phyloP scores from a whole-genome alignment of 176 grass and related monocot genomes.

The Raddia distichophylla region DNA sequence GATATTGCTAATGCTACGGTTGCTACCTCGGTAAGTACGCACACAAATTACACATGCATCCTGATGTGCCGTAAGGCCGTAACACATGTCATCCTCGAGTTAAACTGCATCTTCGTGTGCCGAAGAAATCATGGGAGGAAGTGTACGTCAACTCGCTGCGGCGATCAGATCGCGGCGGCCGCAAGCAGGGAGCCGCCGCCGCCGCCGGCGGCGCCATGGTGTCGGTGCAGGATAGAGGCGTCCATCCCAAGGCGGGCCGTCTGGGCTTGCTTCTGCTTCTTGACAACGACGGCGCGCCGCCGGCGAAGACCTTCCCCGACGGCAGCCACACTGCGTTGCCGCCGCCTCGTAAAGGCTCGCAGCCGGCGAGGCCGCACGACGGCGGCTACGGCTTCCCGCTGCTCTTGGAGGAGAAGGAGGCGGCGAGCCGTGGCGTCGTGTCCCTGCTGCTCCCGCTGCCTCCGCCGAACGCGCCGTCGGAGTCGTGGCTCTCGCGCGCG shows the following conservation, averaged over 20 bases:
- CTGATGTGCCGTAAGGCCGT: not conserved
- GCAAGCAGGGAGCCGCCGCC: not conserved
- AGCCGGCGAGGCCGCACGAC: not conserved
- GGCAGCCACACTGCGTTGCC: not conserved
- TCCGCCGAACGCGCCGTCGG: constrained; percentile 71
- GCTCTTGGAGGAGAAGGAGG: constrained; percentile 26
- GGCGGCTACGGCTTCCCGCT: constrained; percentile 28
- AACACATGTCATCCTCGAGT: too few relatives aligned
- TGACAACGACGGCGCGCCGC: constrained; percentile 29
- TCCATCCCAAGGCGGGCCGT: constrained; percentile 38
- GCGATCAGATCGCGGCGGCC: constrained; percentile 16
- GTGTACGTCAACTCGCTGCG: constrained; percentile 58
- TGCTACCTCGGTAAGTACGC: constrained; percentile 32
- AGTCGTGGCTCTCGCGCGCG: constrained; percentile 87
- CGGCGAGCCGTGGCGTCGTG: constrained; percentile 27
- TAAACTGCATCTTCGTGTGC: not conserved
- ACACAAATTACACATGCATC: not conserved
- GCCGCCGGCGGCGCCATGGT: constrained; percentile 17
- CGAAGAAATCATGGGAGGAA: constrained; percentile 75
- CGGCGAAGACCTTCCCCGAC: not conserved
- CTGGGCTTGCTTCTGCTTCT: constrained; percentile 47
- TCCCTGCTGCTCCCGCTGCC: constrained; percentile 49
- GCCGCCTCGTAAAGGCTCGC: not conserved
- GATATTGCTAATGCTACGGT: too few relatives aligned
- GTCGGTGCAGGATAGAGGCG: constrained; percentile 41